These are phyloP conservation scores for Vitellaria paradoxa DNA, from an alignment of 179 eudicot species.

Conservation along the genomic window DNA sequence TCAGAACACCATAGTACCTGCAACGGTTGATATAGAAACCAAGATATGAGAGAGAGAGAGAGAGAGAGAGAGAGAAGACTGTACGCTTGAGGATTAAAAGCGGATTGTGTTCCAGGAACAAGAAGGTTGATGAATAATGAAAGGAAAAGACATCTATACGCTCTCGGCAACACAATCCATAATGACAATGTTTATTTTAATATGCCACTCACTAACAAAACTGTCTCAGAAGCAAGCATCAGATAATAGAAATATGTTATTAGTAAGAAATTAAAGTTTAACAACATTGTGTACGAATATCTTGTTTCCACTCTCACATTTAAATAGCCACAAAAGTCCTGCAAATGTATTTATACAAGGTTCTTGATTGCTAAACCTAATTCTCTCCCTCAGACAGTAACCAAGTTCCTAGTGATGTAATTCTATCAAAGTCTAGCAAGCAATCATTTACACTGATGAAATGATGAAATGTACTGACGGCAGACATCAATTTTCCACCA, in stretches of 20 bases:
- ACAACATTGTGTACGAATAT: not conserved
- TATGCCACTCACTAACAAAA: not conserved
- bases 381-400: not conserved
- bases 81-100: not conserved
- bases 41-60: not conserved
- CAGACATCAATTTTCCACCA: not conserved
- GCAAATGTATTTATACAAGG: constrained; percentile 2
- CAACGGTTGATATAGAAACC: constrained; percentile 14
- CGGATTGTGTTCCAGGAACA: not conserved
- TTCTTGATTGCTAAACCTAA: not conserved
- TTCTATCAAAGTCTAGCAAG: not conserved
- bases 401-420: not conserved
- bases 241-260: constrained; percentile 8
- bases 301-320: not conserved
- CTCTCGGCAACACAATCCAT: not conserved
- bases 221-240: constrained; percentile 10
- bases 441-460: not conserved
- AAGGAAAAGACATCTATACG: not conserved
- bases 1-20: constrained; percentile 72
- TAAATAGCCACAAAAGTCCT: not conserved
- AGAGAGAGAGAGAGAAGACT: not conserved
- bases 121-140: not conserved
- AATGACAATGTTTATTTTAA: not conserved
- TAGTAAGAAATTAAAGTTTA: not conserved
- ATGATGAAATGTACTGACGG: not conserved